Evolutionary conservation across 2,329 filamentous ascomycete genomes (phyloP), one percentile per base, ranked within the genome.

Genomic region (Colletotrichum higginsianum): DNA sequence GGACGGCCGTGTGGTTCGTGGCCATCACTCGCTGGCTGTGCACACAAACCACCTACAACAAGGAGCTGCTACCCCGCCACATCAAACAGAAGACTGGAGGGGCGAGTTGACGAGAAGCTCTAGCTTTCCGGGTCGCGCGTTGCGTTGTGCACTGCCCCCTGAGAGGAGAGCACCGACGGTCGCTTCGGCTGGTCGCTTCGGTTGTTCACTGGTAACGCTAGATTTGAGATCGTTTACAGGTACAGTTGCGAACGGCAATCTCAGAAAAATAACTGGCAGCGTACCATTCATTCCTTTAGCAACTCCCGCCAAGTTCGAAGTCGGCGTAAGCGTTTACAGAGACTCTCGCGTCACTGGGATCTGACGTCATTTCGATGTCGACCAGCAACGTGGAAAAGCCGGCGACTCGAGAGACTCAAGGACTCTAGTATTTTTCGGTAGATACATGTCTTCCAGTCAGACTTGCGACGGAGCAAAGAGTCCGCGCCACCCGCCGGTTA

Each of bases 361-460:
- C 55, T 61, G 65, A 72, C 60, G 65, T 72, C 65, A 69, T 23
- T 30, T 63, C 50, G 46, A 60, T 52, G 55, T 64, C 26, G 44
- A 63, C 53, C 38, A 58, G 64, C 52, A 23, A 38, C 65, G 53
- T n/a, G 13, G 23, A 60, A 35, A 15, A 40, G 26, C 18, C 13
- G 30, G 15, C 21, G 42, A 38, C 30, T 30, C 30, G 30, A 30
- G 30, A 30, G 30, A 30, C 30, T 1, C 30, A 1, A 30, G 30
- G 6, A 30, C 30, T 30, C 30, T 30, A 7, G 8, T 35, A 9
- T 35, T 35, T 2, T 35, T 35, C 35, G 16, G 49, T 13, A 30
- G 49, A 63, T 30, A 7, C 12, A 12, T 63, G 18, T 38, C 30
- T 42, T 56, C 49, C 26, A 40, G 15, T 23, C 47, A 35, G 30